phyloP scores from a whole-genome alignment of 2,329 filamentous ascomycete species.

The Aspergillus glaucus region DNA sequence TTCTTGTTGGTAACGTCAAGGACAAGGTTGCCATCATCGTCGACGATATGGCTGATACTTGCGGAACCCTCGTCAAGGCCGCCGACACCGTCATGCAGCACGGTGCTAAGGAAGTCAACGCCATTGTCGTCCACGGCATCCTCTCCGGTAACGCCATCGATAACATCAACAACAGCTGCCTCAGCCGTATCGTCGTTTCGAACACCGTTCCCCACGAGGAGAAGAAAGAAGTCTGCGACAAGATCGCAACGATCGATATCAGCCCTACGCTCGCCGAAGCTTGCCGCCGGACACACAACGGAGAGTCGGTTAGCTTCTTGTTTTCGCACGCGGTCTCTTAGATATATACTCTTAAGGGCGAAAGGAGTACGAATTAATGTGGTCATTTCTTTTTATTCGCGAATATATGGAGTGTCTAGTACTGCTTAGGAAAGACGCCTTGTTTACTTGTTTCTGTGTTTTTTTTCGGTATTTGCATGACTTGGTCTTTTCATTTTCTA shows the following conservation, averaged over 20 bases:
- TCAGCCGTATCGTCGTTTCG: slow-evolving; percentile 78
- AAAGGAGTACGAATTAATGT: neutral
- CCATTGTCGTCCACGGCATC: slow-evolving; percentile 93
- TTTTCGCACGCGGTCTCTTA: slow-evolving; percentile 44
- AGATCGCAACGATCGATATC: slow-evolving; percentile 87
- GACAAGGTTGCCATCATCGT: slow-evolving; percentile 93
- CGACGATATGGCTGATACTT: slow-evolving; percentile 97
- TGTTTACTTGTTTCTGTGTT: neutral
- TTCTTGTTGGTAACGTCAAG: slow-evolving; percentile 87
- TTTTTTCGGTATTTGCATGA: slow-evolving; percentile 9
- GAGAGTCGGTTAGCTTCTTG: slow-evolving; percentile 47
- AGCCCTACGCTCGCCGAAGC: slow-evolving; percentile 61
- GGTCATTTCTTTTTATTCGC: neutral
- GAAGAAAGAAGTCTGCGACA: slow-evolving; percentile 70
- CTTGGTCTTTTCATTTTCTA: slow-evolving; percentile 10
- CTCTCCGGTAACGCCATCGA: slow-evolving; percentile 83
- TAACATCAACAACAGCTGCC: slow-evolving; percentile 69
- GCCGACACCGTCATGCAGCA: slow-evolving; percentile 82
- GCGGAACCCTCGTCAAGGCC: slow-evolving; percentile 80
- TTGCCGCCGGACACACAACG: slow-evolving; percentile 46
- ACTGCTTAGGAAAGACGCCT: neutral
- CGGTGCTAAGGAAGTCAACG: slow-evolving; percentile 80
- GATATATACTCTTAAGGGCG: neutral
- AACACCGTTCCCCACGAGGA: slow-evolving; percentile 80
- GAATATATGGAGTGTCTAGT: slow-evolving; percentile 2